These are phyloP conservation scores for Clavariopsis aquatica DNA, from an alignment of 495 filamentous ascomycete genomes.

Conservation along the genomic window DNA sequence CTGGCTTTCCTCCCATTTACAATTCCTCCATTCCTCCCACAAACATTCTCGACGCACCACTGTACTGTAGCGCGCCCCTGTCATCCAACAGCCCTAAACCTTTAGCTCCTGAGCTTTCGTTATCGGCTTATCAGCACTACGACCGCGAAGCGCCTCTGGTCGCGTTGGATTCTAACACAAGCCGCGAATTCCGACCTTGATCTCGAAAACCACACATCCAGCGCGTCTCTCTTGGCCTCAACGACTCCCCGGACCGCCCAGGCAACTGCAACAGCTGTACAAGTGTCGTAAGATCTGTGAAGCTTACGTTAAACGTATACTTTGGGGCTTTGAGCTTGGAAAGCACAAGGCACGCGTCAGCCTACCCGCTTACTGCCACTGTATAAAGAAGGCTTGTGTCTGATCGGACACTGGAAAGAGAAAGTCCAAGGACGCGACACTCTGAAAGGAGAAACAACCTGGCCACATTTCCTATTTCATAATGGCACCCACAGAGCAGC, in stretches of 20 bases:
- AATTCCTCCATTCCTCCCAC: not conserved
- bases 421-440: not conserved
- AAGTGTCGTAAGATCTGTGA: conserved; percentile 4
- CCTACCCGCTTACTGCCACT: not conserved
- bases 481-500: conserved; percentile 24
- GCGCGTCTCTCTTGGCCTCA: not conserved
- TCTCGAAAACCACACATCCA: not conserved
- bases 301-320: conserved; percentile 10
- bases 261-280: not conserved
- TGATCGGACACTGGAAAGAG: not conserved
- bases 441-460: not conserved
- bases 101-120: conserved; percentile 27
- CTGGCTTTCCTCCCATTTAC: not conserved
- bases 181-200: not conserved
- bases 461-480: not conserved
- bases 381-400: not conserved
- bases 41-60: not conserved
- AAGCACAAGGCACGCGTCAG: not conserved
- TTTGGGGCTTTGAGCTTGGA: not conserved
- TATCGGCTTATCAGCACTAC: conserved; percentile 24
- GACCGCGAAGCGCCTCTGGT: not conserved
- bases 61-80: conserved; percentile 11
- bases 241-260: not conserved
- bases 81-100: conserved; percentile 16
- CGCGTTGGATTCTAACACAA: not conserved